phyloP scores from a whole-genome alignment of 2,329 filamentous ascomycete species.

The Colletotrichum eremochloae region DNA sequence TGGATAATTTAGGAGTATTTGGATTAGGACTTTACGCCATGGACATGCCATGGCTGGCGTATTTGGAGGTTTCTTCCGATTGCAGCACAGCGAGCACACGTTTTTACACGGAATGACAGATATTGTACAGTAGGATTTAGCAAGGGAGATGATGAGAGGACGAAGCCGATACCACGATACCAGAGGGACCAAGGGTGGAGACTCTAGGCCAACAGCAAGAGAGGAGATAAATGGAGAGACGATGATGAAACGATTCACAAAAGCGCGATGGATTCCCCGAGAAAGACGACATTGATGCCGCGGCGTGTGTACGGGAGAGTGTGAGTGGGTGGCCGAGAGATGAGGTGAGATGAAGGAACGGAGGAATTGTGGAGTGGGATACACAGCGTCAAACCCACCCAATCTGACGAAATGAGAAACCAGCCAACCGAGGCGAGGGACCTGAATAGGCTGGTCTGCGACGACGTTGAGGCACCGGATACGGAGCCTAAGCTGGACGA shows the following conservation, averaged over 20 bases:
- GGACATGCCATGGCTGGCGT: constrained; percentile 38
- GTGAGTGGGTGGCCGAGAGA: background rate
- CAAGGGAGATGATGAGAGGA: constrained; percentile 13
- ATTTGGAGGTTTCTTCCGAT: constrained; percentile 27
- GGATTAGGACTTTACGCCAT: constrained; percentile 38
- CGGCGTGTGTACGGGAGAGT: background rate
- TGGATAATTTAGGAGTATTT: constrained; percentile 33
- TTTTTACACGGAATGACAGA: constrained; percentile 33
- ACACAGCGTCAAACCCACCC: constrained; percentile 27
- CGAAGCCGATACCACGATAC: constrained; percentile 20
- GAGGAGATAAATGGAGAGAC: constrained; percentile 3
- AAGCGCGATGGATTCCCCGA: background rate
- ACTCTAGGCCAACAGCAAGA: constrained; percentile 9
- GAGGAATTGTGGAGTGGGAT: constrained; percentile 25
- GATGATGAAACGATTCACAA: constrained; percentile 17
- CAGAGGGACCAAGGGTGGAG: constrained; percentile 17
- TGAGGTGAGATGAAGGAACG: constrained; percentile 27
- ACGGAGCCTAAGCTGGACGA: constrained; percentile 14
- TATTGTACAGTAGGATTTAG: constrained; percentile 37
- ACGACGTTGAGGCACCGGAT: constrained; percentile 11
- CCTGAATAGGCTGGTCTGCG: constrained; percentile 35
- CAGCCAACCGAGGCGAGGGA: constrained; percentile 35
- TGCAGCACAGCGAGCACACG: constrained; percentile 41
- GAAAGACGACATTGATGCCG: constrained; percentile 3
- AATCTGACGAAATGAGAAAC: constrained; percentile 29